Evolutionary conservation across 208 protist genomes (phyloP), one percentile per base, ranked within the genome.

Genomic region (Trypanosoma cruzi): DNA sequence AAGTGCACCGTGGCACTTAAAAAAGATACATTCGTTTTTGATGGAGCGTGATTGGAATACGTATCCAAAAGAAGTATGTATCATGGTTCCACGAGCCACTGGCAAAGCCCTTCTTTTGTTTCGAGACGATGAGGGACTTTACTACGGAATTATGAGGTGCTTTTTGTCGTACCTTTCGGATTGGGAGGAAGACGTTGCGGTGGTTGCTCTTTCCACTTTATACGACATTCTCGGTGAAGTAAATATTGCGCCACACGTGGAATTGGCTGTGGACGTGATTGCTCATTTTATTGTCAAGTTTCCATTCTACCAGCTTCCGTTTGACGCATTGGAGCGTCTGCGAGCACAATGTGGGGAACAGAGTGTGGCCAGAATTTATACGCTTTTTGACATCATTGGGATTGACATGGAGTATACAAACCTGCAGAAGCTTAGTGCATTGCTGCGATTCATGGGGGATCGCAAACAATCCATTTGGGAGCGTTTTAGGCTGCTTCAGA

Each of bases 341-440:
- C 81, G 84, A 18, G 48, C 66, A 16, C 72, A 73, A 14, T 92
- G 84, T 73, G 85, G 87, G 7, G 82, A 93, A 36, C 44, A 52
- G 0, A 64, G 64, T 46, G 65, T 92, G 55, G 24, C 20, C 1
- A 70, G 75, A 8, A 88, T 93, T 57, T 89, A 90, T 64, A 11
- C 26, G 0, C 65, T 95, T 16, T 40, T 92, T 24, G 84, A 92
- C 37, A 84, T 84, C 68, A 71, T 90, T 55, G 64, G 63, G 31
- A 80, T 74, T 14, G 77, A 92, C 40, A 76, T 85, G 53, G 78
- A 71, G 26, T 77, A 81, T 29, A 71, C 86, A 0, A 89, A 92
- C 68, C 85, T 90, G 70, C 80, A 84, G 20, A 92, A 92, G 50
- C 61, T 95, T 13, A 90, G 88, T 61, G 79, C 83, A 6, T 75